Evolutionary conservation across 1,284 basidiomycete genomes (phyloP).

Genomic region (Omphalotus olearius): DNA sequence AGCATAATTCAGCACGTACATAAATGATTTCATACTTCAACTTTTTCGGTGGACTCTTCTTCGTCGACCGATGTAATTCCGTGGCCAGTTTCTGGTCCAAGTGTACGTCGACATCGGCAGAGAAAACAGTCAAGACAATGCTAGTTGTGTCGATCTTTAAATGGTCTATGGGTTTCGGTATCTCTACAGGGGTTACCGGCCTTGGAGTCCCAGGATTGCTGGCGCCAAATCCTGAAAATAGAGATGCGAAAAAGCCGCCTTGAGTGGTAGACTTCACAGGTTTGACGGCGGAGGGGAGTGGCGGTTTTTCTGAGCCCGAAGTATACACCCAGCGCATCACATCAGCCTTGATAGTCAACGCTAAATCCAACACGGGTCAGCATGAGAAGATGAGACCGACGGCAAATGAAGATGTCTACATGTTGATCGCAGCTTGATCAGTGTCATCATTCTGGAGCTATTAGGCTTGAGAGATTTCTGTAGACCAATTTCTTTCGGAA

Average conservation of each 20-base stretch:
- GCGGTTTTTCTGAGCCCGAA: conserved; percentile 63
- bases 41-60: conserved; percentile 85
- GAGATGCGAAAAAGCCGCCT: conserved; percentile 74
- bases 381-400: conserved; percentile 5
- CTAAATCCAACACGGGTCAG: conserved; percentile 29
- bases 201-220: conserved; percentile 39
- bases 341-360: conserved; percentile 78
- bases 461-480: conserved; percentile 51
- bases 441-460: conserved; percentile 58
- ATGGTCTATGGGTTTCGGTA: conserved; percentile 42
- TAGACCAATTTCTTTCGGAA: conserved; percentile 53
- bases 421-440: conserved; percentile 61
- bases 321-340: conserved; percentile 82
- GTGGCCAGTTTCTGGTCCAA: conserved; percentile 69
- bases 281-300: conserved; percentile 29
- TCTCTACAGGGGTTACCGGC: conserved; percentile 28
- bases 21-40: conserved; percentile 87
- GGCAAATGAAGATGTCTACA: conserved; percentile 40
- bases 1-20: conserved; percentile 36
- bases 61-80: conserved; percentile 90
- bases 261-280: conserved; percentile 30
- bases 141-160: conserved; percentile 54
- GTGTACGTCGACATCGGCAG: conserved; percentile 75
- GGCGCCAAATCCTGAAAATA: conserved; percentile 61
- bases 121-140: conserved; percentile 80